Base-by-base conservation (phyloP, 2,329 filamentous ascomycete species). In the Nectriaceae sp. region DNA sequence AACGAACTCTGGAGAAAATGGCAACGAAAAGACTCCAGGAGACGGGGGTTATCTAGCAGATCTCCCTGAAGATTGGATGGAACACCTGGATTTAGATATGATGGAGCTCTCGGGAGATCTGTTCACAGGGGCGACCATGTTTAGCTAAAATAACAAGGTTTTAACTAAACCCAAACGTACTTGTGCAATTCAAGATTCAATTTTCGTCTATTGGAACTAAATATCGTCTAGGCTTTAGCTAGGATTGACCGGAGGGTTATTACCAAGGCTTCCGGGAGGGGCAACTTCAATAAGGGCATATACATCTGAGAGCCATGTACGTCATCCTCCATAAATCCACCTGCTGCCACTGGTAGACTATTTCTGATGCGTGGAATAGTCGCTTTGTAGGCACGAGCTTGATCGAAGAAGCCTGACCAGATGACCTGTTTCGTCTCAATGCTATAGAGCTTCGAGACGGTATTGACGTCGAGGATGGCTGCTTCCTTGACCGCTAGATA, bases 341-440 rank as follows among this genome's bases (percentile, higher is more conserved):
- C 44, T 3, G 44, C 18, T 11, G 44, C 33, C n/a, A 19, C 16
- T 38, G 11, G 16, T 15, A 20, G 29, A 13, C 44, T 49, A 13
- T 21, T 36, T 21, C 56, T 43, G 2, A 50, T 22, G 3, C 54
- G 40, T 3, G 56, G 56, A 20, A 76, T 70, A 3, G 73, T 76
- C 3, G 65, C 69, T 45, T 79, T 79, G 60, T 72, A 79, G 0
- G 75, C 74, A 44, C 70, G 55, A 0, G 76, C 76, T 1, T 70
- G 71, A 2, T 77, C 73, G 46, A 72, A 79, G 51, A 69, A 73
- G 1, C 69, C 70, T 22, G 59, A 58, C 67, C 69, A 73, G 1
- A 72, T 41, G 5, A 74, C 63, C 1, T 72, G 62, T 2, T 59
- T 42, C 5, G 52, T 37, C 0, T 40, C 1, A 2, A 71, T 40